Evolutionary conservation across 1,284 basidiomycete species (phyloP), one percentile per base, ranked within the genome.

Genomic region (Cryptococcus sp.): DNA sequence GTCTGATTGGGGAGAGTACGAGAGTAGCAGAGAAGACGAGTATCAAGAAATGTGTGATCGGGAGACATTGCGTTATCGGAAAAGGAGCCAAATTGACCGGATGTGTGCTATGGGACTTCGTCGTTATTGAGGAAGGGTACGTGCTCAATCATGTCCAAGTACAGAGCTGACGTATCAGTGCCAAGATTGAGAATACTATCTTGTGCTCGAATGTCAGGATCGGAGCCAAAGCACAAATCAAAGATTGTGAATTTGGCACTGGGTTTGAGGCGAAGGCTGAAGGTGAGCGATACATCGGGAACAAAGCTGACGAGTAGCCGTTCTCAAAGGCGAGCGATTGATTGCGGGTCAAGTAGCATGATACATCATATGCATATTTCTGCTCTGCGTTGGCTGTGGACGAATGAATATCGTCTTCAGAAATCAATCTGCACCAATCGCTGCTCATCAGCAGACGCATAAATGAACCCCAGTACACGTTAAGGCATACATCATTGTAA

Each of bases 61-160:
- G 94, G 4, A 82, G 85, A 55, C 90, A 93, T 66, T 94, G 91
- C 63, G 76, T 84, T 21, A 88, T 98, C 55, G 92, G 91, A 11
- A 89, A 85, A 68, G 86, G 86, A 76, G 86, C 82, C 25, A 91
- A 86, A 72, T 83, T 98, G 50, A 81, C 80, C 1, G 87, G 88
- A n/a, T 92, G 87, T 62, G 82, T 98, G 11, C 72, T 98, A 24
- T 82, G 96, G 70, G 93, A 97, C 67, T 88, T 91, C 64, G 93
- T 91, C 61, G 80, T 86, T 2, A 79, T 98, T 23, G 88, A 73
- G 53, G 70, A 72, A 48, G 69, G 69, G 67, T 69, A 48, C 56
- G 65, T 57, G 18, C 10, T 21, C 3, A 40, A 32, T 49, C 25
- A 41, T 31, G 47, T 37, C 41, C 39, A 48, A 16, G 14, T 25